Conservation (phyloP, 306 rosid genomes). For the Vigna mungo region DNA sequence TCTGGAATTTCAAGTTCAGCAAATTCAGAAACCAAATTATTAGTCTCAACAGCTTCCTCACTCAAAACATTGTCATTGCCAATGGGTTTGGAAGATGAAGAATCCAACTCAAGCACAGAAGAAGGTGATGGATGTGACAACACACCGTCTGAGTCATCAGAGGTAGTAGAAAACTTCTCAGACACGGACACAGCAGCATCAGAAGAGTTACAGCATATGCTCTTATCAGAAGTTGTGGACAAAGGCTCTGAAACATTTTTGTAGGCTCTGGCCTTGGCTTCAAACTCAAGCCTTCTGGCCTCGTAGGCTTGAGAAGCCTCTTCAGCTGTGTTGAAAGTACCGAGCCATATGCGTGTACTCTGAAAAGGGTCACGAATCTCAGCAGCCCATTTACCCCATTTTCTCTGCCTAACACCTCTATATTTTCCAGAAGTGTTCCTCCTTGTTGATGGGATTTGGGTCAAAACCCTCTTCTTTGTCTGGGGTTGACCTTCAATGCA, state of each 20-base stretch:
- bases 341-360: constrained; percentile 70
- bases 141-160: constrained; percentile 50
- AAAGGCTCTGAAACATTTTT: constrained; percentile 27
- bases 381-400: constrained; percentile 96
- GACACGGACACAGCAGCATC: constrained; percentile 8
- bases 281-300: constrained; percentile 57
- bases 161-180: constrained; percentile 25
- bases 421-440: constrained; percentile 51
- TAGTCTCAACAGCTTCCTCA: constrained; percentile 42
- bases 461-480: constrained; percentile 43
- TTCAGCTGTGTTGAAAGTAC: constrained; percentile 79
- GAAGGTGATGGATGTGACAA: constrained; percentile 63
- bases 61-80: constrained; percentile 20
- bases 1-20: constrained; percentile 57
- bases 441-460: background rate
- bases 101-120: constrained; percentile 69
- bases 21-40: constrained; percentile 31
- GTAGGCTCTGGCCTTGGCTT: constrained; percentile 39
- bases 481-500: background rate
- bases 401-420: constrained; percentile 82
- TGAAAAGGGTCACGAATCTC: constrained; percentile 87
- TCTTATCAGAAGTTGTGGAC: constrained; percentile 28
- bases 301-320: constrained; percentile 80
- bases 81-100: constrained; percentile 45
- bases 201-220: background rate